Evolutionary conservation across 805 yeast species (phyloP), one percentile per base, ranked within the genome.

Genomic region (Yarrowia osloensis): DNA sequence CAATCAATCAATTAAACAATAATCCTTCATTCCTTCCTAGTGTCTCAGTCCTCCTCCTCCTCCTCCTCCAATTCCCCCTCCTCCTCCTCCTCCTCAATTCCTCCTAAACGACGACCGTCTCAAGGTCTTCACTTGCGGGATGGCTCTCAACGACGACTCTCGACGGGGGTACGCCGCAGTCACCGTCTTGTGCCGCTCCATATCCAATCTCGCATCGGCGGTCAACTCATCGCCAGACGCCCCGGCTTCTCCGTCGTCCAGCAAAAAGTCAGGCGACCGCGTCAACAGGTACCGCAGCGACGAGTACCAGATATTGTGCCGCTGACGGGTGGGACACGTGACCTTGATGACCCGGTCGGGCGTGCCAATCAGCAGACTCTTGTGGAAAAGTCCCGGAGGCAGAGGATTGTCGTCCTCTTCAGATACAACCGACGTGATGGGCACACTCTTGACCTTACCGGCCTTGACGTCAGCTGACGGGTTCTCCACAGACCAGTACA

Each of bases 241-340:
- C 6, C 31, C 31, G 13, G 69, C 74, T 33, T 69, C 74, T 29
- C 71, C 75, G 22, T 70, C 73, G 47, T 72, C 70, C 4, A 31
- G 39, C 44, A 72, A 29, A 28, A 70, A 72, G n/a, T 72, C 73
- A 0, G 71, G 69, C 11, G 72, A 69, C 31, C 75, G 67, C 42
- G 86, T 88, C 42, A 91, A 78, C 78, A 93, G 77, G 74, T 89
- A 93, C 66, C 89, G 83, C 69, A 94, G 80, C 0, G 97, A 90
- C 73, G 90, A 88, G 76, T 82, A 88, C 99, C 99, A 94, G 44
- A 91, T 86, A 73, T 90, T 90, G 76, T 94, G 98, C 50, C 97
- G 85, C 70, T 87, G 88, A 74, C 95, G 84, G 0, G 91, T 90
- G 7, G 95, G 87, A 77, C 98, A 93, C 0, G 98, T 94, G 65